Base-by-base conservation (phyloP, 2,329 filamentous ascomycete genomes). In the Chaetomiaceae sp. region DNA sequence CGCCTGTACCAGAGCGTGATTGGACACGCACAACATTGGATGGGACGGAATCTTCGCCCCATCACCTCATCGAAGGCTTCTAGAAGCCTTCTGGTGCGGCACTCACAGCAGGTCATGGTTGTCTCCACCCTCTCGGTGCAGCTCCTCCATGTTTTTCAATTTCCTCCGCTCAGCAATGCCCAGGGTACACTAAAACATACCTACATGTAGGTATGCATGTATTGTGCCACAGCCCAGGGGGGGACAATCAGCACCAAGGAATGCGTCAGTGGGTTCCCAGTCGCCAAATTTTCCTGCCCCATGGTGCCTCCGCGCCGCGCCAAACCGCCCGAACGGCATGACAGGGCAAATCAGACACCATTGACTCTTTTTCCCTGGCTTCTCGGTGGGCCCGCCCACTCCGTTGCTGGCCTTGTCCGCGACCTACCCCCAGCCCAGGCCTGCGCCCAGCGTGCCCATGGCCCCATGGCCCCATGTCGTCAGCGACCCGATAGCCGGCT, bases 1-100 rank as follows among this genome's bases (percentile, higher is more conserved):
- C 43, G 20, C 13, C 43, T 4, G n/a, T 27, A 25, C 9, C n/a
- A 3, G 18, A 11, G 27, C 29, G 8, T 53, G 44, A 53, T 48
- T 53, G 51, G 51, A 16, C 44, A n/a, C 25, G 30, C 45, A 33
- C 23, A 40, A 30, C 34, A 40, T 23, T 23, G 45, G 34, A 40
- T 13, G 46, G 23, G 36, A 23, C 10, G 13, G 45, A 32, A 27
- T 16, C 5, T 46, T 45, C 34, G 44, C 49, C 48, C 40, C n/a
- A 5, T 8, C 46, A 32, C 41, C 18, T 32, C 43, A 8, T 18
- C 21, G 56, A 61, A 61, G 46, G 18, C 58, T 62, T 62, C 61
- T 60, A 60, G 61, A 62, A 62, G 58, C 53, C 46, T 46, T 42
- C 49, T 52, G 18, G 20, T 33, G 37, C 37, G 48, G 43, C 25